Evolutionary conservation across 345 rosid species (phyloP).

Genomic region (Kandelia obovata): DNA sequence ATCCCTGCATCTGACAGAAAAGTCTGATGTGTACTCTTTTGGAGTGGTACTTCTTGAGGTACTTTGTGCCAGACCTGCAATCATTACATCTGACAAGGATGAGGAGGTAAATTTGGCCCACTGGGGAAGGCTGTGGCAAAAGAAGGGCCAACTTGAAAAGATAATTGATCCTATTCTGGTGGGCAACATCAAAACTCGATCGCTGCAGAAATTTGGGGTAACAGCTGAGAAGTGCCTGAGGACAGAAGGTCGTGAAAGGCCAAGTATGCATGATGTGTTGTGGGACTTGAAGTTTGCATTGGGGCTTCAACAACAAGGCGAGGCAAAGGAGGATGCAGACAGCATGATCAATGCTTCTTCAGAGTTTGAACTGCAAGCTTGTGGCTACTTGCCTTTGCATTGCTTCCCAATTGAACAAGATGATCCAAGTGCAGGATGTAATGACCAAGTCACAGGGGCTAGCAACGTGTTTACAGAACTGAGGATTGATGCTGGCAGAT

Average conservation of each 20-base stretch:
- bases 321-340: neutral
- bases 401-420: neutral
- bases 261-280: neutral
- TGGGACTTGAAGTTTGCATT: neutral
- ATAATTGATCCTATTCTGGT: constrained; percentile 40
- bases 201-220: constrained; percentile 47
- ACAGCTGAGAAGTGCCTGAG: constrained; percentile 54
- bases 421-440: neutral
- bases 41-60: constrained; percentile 59
- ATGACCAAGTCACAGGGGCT: neutral
- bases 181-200: constrained; percentile 33
- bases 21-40: constrained; percentile 41
- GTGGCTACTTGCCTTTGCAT: neutral
- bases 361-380: neutral
- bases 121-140: constrained; percentile 35
- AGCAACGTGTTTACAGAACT: neutral
- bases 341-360: neutral
- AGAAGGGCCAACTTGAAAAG: constrained; percentile 35
- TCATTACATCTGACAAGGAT: constrained; percentile 22
- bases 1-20: constrained; percentile 24
- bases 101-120: constrained; percentile 44
- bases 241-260: neutral
- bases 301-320: neutral
- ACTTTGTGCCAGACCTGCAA: constrained; percentile 24
- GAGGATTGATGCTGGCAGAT: neutral